Base-by-base conservation (phyloP, 495 filamentous ascomycete genomes). In the Pyrenula massariospora region DNA sequence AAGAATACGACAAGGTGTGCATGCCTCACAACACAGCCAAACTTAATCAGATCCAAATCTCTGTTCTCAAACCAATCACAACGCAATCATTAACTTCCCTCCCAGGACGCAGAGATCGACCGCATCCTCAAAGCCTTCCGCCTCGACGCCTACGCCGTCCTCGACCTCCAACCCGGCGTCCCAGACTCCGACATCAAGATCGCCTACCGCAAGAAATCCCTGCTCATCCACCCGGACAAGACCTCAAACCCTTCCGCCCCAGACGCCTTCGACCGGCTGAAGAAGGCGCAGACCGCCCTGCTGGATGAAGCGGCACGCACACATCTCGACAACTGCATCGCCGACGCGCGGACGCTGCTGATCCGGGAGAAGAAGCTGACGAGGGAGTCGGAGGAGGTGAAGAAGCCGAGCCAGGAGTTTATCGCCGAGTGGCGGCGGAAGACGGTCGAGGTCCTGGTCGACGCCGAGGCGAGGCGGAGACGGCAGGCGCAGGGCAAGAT, bases 191-290 rank as follows among this genome's bases (percentile, higher is more conserved):
- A 97, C 73, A 97, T 99, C 76, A 97, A 96, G 72, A 72, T 83
- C 58, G 76, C 79, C 67, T 99, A 96, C 76, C 89, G 93, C 72
- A 90, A 86, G 63, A 97, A 95, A 68, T 99, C 93, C 15, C 84
- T 99, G 25, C 82, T 99, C 3, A 97, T 99, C 75, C 93, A 99
- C 74, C 93, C 93, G 11, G 93, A 99, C 73, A 97, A 97, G 72
- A 96, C 94, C 54, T 83, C 82, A 61, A 97, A 99, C 68, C 88
- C 89, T 1, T 78, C 75, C 24, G 93, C 93, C 10, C 92, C 93
- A 0, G 91, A 96, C 63, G 94, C 93, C 60, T 99, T 99, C 68
- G 93, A 99, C 72, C 84, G 90, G 1, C 82, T 99, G 2, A 95
- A 95, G 67, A 95, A 96, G 68, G 93, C 93, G 10, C 88, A 96